phyloP scores from a whole-genome alignment of 2,329 filamentous ascomycete genomes.

The Cladosporium sp. region DNA sequence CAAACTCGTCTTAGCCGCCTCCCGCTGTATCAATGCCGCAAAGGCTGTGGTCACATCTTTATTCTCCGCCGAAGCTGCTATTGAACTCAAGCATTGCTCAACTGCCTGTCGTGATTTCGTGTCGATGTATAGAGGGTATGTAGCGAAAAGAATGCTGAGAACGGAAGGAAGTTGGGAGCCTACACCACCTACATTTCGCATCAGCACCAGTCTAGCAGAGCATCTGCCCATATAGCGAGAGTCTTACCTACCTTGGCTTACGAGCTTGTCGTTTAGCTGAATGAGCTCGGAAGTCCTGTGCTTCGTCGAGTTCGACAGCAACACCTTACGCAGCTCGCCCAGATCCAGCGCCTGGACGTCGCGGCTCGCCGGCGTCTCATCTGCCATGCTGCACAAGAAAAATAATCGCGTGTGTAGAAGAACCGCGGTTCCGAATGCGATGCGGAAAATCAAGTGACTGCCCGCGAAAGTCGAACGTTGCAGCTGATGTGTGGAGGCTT shows the following conservation, averaged over 20 bases:
- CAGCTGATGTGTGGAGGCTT: neutral
- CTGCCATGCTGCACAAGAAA: constrained; percentile 19
- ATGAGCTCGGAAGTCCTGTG: constrained; percentile 43
- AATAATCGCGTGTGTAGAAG: neutral
- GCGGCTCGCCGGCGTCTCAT: constrained; percentile 20
- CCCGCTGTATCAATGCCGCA: constrained; percentile 62
- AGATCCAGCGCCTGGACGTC: constrained; percentile 19
- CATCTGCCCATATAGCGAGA: constrained; percentile 9
- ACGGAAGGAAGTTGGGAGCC: constrained; percentile 24
- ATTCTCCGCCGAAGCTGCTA: constrained; percentile 58
- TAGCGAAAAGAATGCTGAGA: constrained; percentile 74
- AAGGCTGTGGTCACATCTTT: constrained; percentile 59
- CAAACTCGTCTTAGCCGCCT: constrained; percentile 72
- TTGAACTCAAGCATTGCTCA: constrained; percentile 69
- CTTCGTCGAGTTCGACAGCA: constrained; percentile 48
- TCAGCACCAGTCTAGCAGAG: constrained; percentile 2
- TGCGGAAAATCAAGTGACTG: constrained; percentile 1
- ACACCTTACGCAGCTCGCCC: constrained; percentile 31
- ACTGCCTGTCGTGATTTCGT: constrained; percentile 77
- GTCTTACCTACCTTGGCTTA: constrained; percentile 38
- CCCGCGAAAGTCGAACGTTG: constrained; percentile 1
- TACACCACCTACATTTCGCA: constrained; percentile 1
- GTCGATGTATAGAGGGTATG: constrained; percentile 83
- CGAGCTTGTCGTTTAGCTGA: constrained; percentile 40
- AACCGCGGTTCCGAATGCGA: constrained; percentile 2